phyloP scores from a whole-genome alignment of 1,284 basidiomycete genomes.

The Psilocybe mexicana region DNA sequence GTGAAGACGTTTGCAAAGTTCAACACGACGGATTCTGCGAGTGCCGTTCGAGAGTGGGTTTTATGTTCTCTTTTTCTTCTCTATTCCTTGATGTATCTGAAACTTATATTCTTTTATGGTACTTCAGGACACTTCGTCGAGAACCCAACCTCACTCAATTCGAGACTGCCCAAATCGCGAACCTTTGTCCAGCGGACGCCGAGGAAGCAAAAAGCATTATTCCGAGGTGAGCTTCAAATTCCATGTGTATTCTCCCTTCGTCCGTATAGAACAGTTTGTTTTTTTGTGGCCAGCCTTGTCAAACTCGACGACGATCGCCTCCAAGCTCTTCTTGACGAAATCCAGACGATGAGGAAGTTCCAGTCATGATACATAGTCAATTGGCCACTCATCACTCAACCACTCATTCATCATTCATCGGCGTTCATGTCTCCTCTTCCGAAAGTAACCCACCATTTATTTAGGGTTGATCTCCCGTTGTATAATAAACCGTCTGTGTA shows the following conservation, averaged over 20 bases:
- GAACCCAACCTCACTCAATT: slow-evolving; percentile 83
- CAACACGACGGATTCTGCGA: slow-evolving; percentile 83
- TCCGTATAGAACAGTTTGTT: not conserved
- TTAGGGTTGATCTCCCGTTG: not conserved
- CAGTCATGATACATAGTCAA: slow-evolving; percentile 50
- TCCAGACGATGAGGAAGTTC: slow-evolving; percentile 88
- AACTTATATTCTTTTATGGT: slow-evolving; percentile 1
- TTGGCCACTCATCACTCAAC: too few species aligned
- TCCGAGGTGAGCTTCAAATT: slow-evolving; percentile 64
- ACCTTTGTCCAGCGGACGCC: slow-evolving; percentile 82
- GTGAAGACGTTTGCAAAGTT: slow-evolving; percentile 91
- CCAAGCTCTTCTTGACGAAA: slow-evolving; percentile 81
- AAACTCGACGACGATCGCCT: slow-evolving; percentile 87
- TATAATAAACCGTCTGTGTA: not conserved
- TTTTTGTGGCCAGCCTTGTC: slow-evolving; percentile 57
- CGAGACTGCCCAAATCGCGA: slow-evolving; percentile 91
- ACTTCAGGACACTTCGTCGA: slow-evolving; percentile 63
- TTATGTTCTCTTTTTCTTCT: not conserved
- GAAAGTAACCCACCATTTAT: too few species aligned
- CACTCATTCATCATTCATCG: not conserved
- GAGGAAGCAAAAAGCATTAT: slow-evolving; percentile 92
- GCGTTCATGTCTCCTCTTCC: too few species aligned
- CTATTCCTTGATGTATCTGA: not conserved
- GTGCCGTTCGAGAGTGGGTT: slow-evolving; percentile 85
- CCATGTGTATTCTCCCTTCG: not conserved